These are phyloP conservation scores for Pythium myriotylum DNA, from an alignment of 352 stramenopile species.

Conservation along the genomic window DNA sequence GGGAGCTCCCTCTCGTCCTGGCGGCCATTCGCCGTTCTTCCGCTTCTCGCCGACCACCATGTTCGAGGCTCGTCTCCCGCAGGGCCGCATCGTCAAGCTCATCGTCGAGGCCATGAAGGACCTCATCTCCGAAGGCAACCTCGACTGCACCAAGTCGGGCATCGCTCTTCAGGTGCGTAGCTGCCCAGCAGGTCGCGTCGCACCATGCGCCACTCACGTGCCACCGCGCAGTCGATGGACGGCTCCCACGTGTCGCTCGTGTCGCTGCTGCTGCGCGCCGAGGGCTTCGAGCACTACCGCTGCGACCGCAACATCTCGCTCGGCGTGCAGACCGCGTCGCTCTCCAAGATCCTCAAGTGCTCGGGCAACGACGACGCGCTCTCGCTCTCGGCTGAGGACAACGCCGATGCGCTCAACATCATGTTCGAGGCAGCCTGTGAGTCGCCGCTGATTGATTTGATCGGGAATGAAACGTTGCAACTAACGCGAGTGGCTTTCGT, in stretches of 20 bases:
- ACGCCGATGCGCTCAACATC: slow-evolving; percentile 95
- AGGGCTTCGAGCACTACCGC: slow-evolving; percentile 98
- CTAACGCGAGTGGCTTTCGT: too few relatives aligned
- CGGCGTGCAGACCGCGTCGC: slow-evolving; percentile 96
- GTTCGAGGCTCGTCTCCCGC: slow-evolving; percentile 97
- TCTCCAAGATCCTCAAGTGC: slow-evolving; percentile 99
- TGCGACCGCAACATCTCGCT: slow-evolving; percentile 98
- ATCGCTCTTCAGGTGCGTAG: slow-evolving; percentile 68
- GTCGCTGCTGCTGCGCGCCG: slow-evolving; percentile 91
- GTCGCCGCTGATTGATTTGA: slow-evolving; percentile 18
- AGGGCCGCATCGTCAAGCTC: slow-evolving; percentile 98
- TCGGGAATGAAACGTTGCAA: too few relatives aligned
- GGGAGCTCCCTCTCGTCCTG: background rate
- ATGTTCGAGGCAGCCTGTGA: slow-evolving; percentile 97
- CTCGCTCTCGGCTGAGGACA: slow-evolving; percentile 98
- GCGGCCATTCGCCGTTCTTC: slow-evolving; percentile 20
- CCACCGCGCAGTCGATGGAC: slow-evolving; percentile 95
- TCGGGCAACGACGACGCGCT: slow-evolving; percentile 98
- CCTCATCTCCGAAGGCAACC: slow-evolving; percentile 98
- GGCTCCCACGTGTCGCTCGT: slow-evolving; percentile 98
- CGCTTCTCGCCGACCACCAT: slow-evolving; percentile 73
- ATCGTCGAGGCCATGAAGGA: slow-evolving; percentile 99
- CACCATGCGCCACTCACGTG: too few relatives aligned
- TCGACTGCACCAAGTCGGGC: slow-evolving; percentile 94
- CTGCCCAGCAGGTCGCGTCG: too few relatives aligned